Evolutionary conservation across 495 filamentous ascomycete genomes (phyloP).

Genomic region (Aspergillus heteromorphus): DNA sequence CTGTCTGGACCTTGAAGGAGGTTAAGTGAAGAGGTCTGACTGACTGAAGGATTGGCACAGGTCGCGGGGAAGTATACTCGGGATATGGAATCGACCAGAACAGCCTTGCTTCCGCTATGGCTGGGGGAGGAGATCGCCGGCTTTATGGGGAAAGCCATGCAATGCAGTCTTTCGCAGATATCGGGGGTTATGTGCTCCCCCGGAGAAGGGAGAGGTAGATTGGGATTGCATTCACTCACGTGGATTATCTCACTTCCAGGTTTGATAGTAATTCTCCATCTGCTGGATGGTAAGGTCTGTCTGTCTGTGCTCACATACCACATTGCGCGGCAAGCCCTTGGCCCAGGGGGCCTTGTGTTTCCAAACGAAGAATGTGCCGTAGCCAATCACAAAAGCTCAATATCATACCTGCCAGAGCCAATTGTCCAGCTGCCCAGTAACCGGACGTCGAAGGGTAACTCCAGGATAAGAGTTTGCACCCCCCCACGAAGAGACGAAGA

Average conservation of each 20-base stretch:
- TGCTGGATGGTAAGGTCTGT: background rate
- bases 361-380: constrained; percentile 8
- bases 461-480: background rate
- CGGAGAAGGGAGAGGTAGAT: background rate
- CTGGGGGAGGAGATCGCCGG: constrained; percentile 21
- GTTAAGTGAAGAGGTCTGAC: background rate
- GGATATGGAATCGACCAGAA: constrained; percentile 22
- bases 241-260: background rate
- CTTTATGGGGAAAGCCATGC: constrained; percentile 22
- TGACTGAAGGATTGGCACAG: background rate
- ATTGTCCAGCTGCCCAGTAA: background rate
- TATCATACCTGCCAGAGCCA: background rate
- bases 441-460: background rate
- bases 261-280: too few species aligned
- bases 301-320: constrained; percentile 13
- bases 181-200: constrained; percentile 30
- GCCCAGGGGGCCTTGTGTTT: background rate
- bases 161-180: constrained; percentile 22
- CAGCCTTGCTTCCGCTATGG: constrained; percentile 18
- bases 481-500: background rate
- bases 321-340: constrained; percentile 3
- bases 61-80: constrained; percentile 23
- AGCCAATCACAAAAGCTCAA: background rate
- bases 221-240: background rate
- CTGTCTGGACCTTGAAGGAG: background rate